Conservation (phyloP, 2,329 filamentous ascomycete species). For the Epichloe hybrida region DNA sequence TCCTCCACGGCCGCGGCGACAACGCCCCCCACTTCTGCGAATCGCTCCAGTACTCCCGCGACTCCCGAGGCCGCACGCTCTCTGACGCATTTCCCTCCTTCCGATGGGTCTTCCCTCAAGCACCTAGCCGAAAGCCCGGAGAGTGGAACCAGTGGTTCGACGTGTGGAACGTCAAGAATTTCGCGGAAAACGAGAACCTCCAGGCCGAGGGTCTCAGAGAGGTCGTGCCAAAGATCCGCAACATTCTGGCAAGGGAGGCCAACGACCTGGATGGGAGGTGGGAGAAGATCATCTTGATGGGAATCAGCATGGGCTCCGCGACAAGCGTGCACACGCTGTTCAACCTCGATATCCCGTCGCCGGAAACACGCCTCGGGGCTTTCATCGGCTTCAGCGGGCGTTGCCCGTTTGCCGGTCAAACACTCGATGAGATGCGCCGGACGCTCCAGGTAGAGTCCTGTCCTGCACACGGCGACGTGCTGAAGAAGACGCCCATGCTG, state of each 20-base stretch:
- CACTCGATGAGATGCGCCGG: conserved; percentile 17
- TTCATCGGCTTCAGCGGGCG: conserved; percentile 26
- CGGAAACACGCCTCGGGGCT: conserved; percentile 13
- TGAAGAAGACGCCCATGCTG: conserved; percentile 29
- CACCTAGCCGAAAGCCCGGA: conserved; percentile 16
- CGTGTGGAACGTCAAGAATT: conserved; percentile 28
- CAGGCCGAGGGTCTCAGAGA: conserved; percentile 27
- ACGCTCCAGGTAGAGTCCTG: conserved; percentile 16
- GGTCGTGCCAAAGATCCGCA: conserved; percentile 19
- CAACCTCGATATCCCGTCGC: conserved; percentile 15
- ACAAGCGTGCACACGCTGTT: conserved; percentile 25
- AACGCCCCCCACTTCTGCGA: conserved; percentile 19
- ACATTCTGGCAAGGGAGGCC: conserved; percentile 23
- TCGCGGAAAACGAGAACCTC: conserved; percentile 26
- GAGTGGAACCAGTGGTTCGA: conserved; percentile 36
- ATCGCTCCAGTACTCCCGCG: conserved; percentile 17
- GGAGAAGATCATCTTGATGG: conserved; percentile 27
- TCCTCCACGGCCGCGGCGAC: conserved; percentile 32
- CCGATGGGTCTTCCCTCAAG: conserved; percentile 35
- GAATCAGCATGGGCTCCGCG: conserved; percentile 34
- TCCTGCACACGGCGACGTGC: conserved; percentile 14
- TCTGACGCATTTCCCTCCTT: conserved; percentile 28
- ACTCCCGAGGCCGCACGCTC: conserved; percentile 21
- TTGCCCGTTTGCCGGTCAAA: conserved; percentile 20
- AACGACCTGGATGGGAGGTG: conserved; percentile 20